Base-by-base conservation (phyloP, 768 basidiomycete genomes). In the Roridomyces roridus region DNA sequence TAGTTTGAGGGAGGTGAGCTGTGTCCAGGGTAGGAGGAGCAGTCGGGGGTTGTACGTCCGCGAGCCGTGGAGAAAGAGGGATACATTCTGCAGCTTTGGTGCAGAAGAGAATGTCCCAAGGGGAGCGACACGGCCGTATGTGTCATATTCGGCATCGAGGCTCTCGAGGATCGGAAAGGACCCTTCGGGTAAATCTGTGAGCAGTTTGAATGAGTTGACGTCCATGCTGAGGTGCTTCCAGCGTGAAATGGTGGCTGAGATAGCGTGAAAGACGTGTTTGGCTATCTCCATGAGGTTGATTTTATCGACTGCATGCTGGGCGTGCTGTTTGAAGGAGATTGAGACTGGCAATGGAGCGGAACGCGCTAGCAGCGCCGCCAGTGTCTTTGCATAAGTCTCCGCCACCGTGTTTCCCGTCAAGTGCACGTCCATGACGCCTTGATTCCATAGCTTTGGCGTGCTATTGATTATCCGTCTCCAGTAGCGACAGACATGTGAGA, bases 281-380 rank as follows among this genome's bases (percentile, higher is more conserved):
- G 29, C 29, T 14, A 31, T 14, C 29, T 31, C n/a, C n/a, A n/a
- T 31, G 29, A 14, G 14, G 14, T 14, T 14, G 14, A 7, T 31
- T 6, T 31, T 14, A 31, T 6, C 14, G 14, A 14, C 14, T 7
- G 29, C 29, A 31, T 7, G 14, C 14, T 14, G 29, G 29, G 29
- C 21, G 9, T 11, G 10, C 25, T 26, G 34, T 34, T 29, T 35
- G 2, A 53, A n/a, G 11, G 51, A 46, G 5, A 53, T 43, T 9
- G 51, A 53, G 25, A 53, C 26, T 0, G 51, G 44, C 20, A 45
- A 35, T 18, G 54, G 46, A 9, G 40, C 21, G 15, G 54, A 55
- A 11, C 54, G 54, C 5, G 34, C 31, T 5, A 55, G 31, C 6
- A 55, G 10, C 11, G 31, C 42, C 6, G 25, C 11, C 4, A 48